Conservation (phyloP, 306 rosid genomes). For the Trifolium repens region DNA sequence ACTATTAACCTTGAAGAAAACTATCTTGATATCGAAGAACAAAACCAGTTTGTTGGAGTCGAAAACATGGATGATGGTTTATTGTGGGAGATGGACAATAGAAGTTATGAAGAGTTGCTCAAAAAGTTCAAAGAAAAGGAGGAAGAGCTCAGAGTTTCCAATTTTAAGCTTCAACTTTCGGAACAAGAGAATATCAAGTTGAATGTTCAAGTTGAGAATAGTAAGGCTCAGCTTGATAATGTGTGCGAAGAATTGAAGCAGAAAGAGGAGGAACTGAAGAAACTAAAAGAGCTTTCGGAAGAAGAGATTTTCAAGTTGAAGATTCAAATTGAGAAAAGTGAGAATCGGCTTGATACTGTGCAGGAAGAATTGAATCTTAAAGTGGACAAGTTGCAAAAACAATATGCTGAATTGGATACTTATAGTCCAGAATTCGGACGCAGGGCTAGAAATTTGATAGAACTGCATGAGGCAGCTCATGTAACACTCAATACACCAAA, state of each 20-base stretch:
- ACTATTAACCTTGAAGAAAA: conserved; percentile 43
- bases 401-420: conserved; percentile 53
- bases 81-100: conserved; percentile 32
- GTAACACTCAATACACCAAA: conserved; percentile 51
- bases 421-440: conserved; percentile 45
- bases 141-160: conserved; percentile 52
- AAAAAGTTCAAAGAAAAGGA: conserved; percentile 41
- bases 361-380: conserved; percentile 44
- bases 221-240: conserved; percentile 48
- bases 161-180: conserved; percentile 52
- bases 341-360: conserved; percentile 45
- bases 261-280: not conserved
- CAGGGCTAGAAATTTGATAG: conserved; percentile 54
- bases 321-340: conserved; percentile 42
- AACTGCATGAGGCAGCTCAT: conserved; percentile 50
- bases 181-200: conserved; percentile 50
- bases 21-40: conserved; percentile 43
- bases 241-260: conserved; percentile 32
- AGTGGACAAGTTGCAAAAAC: conserved; percentile 47
- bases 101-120: conserved; percentile 50
- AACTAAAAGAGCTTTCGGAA: not conserved
- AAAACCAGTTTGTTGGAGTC: conserved; percentile 33
- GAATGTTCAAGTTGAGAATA: conserved; percentile 46
- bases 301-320: not conserved
- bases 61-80: conserved; percentile 40